phyloP scores from a whole-genome alignment of 2,329 filamentous ascomycete species.

The Ophiocordyceps camponoti-saundersi region DNA sequence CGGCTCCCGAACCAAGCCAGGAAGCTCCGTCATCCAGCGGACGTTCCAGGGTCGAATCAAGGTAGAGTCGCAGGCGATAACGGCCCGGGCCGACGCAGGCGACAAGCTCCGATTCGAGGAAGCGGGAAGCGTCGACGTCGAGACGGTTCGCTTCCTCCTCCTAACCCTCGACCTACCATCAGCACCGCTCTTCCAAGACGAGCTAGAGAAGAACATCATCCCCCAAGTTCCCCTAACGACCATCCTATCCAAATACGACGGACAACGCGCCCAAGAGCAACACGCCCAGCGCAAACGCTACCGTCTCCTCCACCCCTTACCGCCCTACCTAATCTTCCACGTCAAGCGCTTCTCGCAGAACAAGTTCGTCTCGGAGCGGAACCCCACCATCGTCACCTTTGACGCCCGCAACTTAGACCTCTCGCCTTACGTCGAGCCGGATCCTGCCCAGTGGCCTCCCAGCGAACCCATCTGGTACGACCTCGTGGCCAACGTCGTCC shows the following conservation, averaged over 20 bases:
- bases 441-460: slow-evolving; percentile 49
- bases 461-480: slow-evolving; percentile 88
- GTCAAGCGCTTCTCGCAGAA: slow-evolving; percentile 95
- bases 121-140: slow-evolving; percentile 61
- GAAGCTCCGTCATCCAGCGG: slow-evolving; percentile 72
- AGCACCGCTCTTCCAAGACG: slow-evolving; percentile 89
- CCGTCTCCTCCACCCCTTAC: slow-evolving; percentile 74
- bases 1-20: slow-evolving; percentile 72
- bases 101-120: slow-evolving; percentile 90
- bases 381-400: slow-evolving; percentile 96
- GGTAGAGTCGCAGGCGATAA: slow-evolving; percentile 87
- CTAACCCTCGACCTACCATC: slow-evolving; percentile 85
- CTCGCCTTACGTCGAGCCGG: slow-evolving; percentile 79
- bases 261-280: slow-evolving; percentile 71
- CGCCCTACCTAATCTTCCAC: slow-evolving; percentile 83
- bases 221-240: slow-evolving; percentile 72
- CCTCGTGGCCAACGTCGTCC: slow-evolving; percentile 85
- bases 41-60: slow-evolving; percentile 88
- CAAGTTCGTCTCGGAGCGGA: slow-evolving; percentile 90
- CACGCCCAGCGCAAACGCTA: slow-evolving; percentile 79
- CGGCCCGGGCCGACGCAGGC: slow-evolving; percentile 70
- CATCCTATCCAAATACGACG: slow-evolving; percentile 87
- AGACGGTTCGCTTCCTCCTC: slow-evolving; percentile 69
- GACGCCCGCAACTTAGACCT: slow-evolving; percentile 71
- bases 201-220: slow-evolving; percentile 89